These are phyloP conservation scores for Daldinia sp. DNA, from an alignment of 2,329 filamentous ascomycete genomes.

Conservation along the genomic window DNA sequence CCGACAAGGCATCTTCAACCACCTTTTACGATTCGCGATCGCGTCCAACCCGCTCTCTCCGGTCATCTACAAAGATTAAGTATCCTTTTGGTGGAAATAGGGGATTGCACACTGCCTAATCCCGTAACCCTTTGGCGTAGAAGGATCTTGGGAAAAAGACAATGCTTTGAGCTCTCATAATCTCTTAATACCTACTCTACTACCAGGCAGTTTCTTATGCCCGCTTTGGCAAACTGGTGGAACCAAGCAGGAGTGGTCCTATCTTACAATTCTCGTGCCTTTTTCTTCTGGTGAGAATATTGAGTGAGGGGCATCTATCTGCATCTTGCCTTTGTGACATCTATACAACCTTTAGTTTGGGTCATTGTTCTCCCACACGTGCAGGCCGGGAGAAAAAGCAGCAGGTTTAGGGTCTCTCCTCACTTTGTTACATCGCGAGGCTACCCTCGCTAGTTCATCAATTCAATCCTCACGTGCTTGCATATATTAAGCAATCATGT, in stretches of 20 bases:
- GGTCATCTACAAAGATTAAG: constrained; percentile 1
- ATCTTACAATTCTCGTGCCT: constrained; percentile 45
- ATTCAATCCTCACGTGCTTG: constrained; percentile 36
- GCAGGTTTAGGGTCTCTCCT: constrained; percentile 3
- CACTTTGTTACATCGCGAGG: constrained; percentile 15
- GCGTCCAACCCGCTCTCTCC: constrained; percentile 3
- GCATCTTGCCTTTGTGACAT: constrained; percentile 45
- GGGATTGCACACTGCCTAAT: constrained; percentile 18
- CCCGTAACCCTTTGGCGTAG: constrained; percentile 25
- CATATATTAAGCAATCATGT: constrained; percentile 55
- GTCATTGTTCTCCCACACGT: constrained; percentile 33
- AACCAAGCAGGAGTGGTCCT: constrained; percentile 42
- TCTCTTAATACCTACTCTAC: constrained; percentile 38
- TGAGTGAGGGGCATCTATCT: constrained; percentile 41
- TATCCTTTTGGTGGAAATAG: constrained; percentile 23
- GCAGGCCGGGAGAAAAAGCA: constrained; percentile 21
- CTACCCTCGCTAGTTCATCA: constrained; percentile 21
- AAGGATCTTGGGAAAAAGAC: constrained; percentile 24
- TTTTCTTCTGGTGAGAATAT: constrained; percentile 47
- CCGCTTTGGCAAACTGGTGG: constrained; percentile 42
- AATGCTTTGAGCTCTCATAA: constrained; percentile 31
- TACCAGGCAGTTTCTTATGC: constrained; percentile 36
- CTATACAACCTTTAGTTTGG: constrained; percentile 29
- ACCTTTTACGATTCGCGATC: constrained; percentile 17
- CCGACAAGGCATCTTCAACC: constrained; percentile 9